Conservation (phyloP, 306 rosid species). For the Gillenia trifoliata region DNA sequence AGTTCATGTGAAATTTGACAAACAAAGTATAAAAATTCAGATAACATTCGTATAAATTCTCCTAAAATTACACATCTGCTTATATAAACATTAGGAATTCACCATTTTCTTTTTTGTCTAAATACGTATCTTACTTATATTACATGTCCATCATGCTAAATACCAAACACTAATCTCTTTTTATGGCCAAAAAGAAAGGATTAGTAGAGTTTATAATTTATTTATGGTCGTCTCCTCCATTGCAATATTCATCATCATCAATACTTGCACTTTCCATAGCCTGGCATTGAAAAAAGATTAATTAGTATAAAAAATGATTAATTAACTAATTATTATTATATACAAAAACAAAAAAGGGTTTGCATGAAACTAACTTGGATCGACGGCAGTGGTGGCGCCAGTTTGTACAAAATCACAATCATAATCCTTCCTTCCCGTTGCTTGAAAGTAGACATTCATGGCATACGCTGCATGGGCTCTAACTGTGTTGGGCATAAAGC, state of each 20-base stretch:
- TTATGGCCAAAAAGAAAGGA: not conserved
- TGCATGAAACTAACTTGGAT: constrained; percentile 27
- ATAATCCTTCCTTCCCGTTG: constrained; percentile 17
- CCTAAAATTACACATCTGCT: too few relatives aligned
- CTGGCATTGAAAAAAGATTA: not conserved
- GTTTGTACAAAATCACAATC: constrained; percentile 38
- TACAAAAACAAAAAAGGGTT: not conserved
- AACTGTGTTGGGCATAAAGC: constrained; percentile 45
- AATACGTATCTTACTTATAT: too few relatives aligned
- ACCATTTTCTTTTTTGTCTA: too few relatives aligned
- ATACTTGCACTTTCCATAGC: constrained; percentile 39
- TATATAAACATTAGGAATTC: too few relatives aligned
- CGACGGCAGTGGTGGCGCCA: constrained; percentile 25
- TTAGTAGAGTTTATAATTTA: not conserved
- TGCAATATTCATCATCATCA: not conserved
- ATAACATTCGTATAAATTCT: too few relatives aligned
- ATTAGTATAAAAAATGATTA: not conserved
- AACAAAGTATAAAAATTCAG: too few relatives aligned
- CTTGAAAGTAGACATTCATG: constrained; percentile 56
- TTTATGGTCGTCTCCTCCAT: not conserved
- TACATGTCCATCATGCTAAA: too few relatives aligned
- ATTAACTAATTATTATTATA: too few relatives aligned
- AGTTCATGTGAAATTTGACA: too few relatives aligned
- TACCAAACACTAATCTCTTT: not conserved
- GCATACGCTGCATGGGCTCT: constrained; percentile 64